Percentiles rank a stretch among this genome's conserved stretches.
These are phyloP conservation scores for Psilocybe sp. DNA, from an alignment of 768 basidiomycete species.

Conservation along the genomic window DNA sequence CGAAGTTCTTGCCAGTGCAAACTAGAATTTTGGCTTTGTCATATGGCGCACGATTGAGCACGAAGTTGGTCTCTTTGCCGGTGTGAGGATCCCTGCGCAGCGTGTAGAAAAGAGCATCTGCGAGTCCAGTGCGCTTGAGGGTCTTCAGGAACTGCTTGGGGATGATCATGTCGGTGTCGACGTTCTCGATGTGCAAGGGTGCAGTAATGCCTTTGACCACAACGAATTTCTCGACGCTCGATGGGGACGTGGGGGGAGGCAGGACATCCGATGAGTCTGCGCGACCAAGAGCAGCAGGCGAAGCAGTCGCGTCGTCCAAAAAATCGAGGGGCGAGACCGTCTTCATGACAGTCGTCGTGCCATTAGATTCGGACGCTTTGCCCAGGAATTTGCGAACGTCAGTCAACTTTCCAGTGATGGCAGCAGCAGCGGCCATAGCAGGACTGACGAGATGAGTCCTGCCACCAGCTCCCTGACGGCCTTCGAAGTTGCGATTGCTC, in stretches of 20 bases:
- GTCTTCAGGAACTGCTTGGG: slow-evolving; percentile 95
- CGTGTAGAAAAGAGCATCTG: slow-evolving; percentile 80
- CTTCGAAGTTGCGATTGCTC: slow-evolving; percentile 92
- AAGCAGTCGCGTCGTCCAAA: slow-evolving; percentile 65
- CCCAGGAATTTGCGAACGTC: slow-evolving; percentile 80
- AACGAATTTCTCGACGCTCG: slow-evolving; percentile 60
- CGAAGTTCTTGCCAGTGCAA: slow-evolving; percentile 86
- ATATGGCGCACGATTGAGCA: slow-evolving; percentile 80
- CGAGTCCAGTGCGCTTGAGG: slow-evolving; percentile 84
- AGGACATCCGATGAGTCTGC: slow-evolving; percentile 32
- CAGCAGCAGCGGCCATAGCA: slow-evolving; percentile 91
- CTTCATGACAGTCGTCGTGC: slow-evolving; percentile 59
- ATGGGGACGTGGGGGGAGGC: slow-evolving; percentile 41
- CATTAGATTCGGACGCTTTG: slow-evolving; percentile 37
- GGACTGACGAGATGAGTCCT: slow-evolving; percentile 87
- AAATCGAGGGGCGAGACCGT: slow-evolving; percentile 71
- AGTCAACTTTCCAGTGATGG: slow-evolving; percentile 79
- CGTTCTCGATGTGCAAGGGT: slow-evolving; percentile 78
- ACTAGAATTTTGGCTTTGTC: slow-evolving; percentile 76
- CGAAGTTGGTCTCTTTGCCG: slow-evolving; percentile 78
- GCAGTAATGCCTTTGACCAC: slow-evolving; percentile 73
- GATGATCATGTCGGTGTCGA: slow-evolving; percentile 94
- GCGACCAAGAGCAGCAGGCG: slow-evolving; percentile 44
- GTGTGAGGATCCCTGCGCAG: slow-evolving; percentile 76
- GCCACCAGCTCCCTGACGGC: slow-evolving; percentile 84